Conservation (phyloP, 352 stramenopile genomes). For the Globisporangium paroecandrum region DNA sequence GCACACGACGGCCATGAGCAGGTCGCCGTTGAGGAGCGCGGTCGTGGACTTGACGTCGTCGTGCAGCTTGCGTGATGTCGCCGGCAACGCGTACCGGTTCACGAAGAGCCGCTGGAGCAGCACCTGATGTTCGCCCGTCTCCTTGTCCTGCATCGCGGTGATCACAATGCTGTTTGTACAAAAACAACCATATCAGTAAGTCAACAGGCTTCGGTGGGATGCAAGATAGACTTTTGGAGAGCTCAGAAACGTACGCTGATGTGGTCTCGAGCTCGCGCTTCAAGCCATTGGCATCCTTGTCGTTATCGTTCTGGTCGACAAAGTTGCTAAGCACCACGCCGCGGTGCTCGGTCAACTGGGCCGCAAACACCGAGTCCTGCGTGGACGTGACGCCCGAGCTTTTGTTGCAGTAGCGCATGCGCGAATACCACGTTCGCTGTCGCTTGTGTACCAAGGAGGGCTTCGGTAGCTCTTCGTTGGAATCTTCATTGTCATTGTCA, state of each 20-base stretch:
- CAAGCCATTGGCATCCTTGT: not conserved
- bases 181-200: not conserved
- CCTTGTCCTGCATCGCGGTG: slow-evolving; percentile 20
- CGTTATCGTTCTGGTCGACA: slow-evolving; percentile 35
- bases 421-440: slow-evolving; percentile 21
- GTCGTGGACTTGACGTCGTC: slow-evolving; percentile 41
- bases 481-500: not conserved
- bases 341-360: slow-evolving; percentile 24
- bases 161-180: slow-evolving; percentile 1
- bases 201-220: not conserved
- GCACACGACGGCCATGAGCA: slow-evolving; percentile 56
- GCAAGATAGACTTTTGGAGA: not conserved
- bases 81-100: slow-evolving; percentile 46
- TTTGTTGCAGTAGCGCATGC: slow-evolving; percentile 35
- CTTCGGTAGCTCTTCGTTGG: not conserved
- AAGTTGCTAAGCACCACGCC: slow-evolving; percentile 44
- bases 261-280: slow-evolving; percentile 14
- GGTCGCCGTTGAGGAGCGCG: slow-evolving; percentile 49
- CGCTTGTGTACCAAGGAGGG: not conserved
- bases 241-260: slow-evolving; percentile 28
- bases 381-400: slow-evolving; percentile 27
- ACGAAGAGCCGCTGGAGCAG: slow-evolving; percentile 46
- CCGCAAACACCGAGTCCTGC: slow-evolving; percentile 34
- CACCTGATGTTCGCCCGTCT: slow-evolving; percentile 31
- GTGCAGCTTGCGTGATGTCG: slow-evolving; percentile 37